phyloP scores from a whole-genome alignment of 176 grass and related monocot genomes.

The Microstegium vimineum region DNA sequence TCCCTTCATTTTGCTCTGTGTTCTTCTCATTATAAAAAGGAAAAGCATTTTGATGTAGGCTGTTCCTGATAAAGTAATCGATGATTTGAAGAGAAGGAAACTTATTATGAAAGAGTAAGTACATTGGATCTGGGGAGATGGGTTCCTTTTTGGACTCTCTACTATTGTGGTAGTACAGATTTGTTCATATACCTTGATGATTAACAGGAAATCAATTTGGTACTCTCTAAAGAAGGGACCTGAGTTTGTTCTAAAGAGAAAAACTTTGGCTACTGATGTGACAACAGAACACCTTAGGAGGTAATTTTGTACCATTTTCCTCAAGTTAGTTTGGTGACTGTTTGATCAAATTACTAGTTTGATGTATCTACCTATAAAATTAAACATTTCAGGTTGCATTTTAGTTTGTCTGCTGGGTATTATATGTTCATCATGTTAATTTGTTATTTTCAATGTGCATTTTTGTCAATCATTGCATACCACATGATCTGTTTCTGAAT shows the following conservation, averaged over 20 bases:
- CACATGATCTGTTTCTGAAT: neutral
- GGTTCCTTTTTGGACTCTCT: neutral
- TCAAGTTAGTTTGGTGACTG: neutral
- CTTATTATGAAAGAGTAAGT: conserved; percentile 81
- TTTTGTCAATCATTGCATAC: neutral
- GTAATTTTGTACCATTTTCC: conserved; percentile 42
- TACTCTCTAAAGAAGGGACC: conserved; percentile 85
- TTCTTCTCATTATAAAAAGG: conserved; percentile 1
- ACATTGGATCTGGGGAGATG: neutral
- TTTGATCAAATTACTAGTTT: neutral
- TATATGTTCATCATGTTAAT: neutral
- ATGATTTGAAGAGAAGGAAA: conserved; percentile 78
- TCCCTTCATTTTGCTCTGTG: neutral
- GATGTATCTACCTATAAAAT: neutral
- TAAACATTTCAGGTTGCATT: neutral
- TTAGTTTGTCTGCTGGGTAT: neutral
- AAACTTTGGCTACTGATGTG: conserved; percentile 85
- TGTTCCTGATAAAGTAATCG: conserved; percentile 39
- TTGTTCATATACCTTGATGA: conserved; percentile 16
- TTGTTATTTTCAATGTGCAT: neutral
- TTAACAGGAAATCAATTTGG: conserved; percentile 64
- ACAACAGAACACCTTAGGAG: conserved; percentile 82
- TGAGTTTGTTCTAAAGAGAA: conserved; percentile 82
- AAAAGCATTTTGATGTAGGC: conserved; percentile 41
- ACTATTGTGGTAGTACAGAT: conserved; percentile 5